Evolutionary conservation across 2,329 filamentous ascomycete species (phyloP), one percentile per base, ranked within the genome.

Genomic region (Aspergillus glaucus): DNA sequence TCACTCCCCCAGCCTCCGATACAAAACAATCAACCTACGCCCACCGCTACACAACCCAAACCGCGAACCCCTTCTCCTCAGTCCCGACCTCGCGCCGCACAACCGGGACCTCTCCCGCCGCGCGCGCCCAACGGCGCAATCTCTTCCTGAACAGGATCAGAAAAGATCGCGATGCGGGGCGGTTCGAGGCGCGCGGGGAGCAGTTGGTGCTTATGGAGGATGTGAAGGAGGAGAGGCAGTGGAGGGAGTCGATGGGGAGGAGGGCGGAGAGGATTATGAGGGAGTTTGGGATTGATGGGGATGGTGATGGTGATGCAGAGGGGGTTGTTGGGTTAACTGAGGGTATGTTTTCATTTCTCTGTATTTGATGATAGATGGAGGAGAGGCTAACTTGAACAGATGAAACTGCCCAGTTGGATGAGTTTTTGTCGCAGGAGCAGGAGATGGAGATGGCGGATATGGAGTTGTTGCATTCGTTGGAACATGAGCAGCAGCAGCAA

Each of bases 191-290:
- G 54, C 69, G 62, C 54, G 70, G 65, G 55, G 76, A 66, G 58
- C 71, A 65, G 63, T 64, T 69, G 50, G 68, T 65, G 62, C 68
- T 59, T 55, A 69, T 65, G 68, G 73, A 74, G 51, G 64, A 64
- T 58, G 56, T 67, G 48, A 64, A 59, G 47, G 69, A 66, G 56
- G 62, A 65, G 59, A 63, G 61, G 52, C 53, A 55, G 45, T 73
- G 71, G 67, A 64, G 66, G 26, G 69, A 71, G 52, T 51, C 47
- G 22, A 71, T 72, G 68, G 57, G 54, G 43, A 51, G 62, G 34
- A 54, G 62, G 39, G 65, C 63, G 17, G 67, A 66, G 44, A 53
- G 53, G 43, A 51, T 60, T 37, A 54, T 57, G 43, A 30, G 44
- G 22, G 55, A 45, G 37, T 48, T 55, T 43, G 45, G 37, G 37